Evolutionary conservation across 2,329 filamentous ascomycete genomes (phyloP).

Genomic region (Salinomyces thailandicus): DNA sequence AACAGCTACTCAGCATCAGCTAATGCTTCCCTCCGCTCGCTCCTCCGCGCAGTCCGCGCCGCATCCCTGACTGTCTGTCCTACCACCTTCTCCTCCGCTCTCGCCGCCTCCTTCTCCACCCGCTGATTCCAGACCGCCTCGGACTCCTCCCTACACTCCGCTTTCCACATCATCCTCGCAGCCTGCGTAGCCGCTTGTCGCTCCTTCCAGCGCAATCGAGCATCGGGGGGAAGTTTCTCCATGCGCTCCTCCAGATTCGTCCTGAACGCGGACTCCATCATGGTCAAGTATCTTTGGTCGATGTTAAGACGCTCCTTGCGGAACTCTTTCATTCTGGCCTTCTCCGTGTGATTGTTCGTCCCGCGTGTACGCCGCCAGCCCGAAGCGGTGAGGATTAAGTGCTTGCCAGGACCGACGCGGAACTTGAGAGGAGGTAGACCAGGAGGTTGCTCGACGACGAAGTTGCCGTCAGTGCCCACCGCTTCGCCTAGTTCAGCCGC

Average conservation of each 20-base stretch:
- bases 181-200: not conserved
- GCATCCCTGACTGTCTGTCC: too few relatives aligned
- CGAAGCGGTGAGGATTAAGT: constrained; percentile 20
- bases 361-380: constrained; percentile 20
- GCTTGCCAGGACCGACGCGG: constrained; percentile 20
- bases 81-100: not conserved
- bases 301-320: too few relatives aligned
- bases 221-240: not conserved
- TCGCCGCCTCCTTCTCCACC: not conserved
- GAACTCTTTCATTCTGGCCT: not conserved
- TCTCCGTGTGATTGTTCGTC: not conserved
- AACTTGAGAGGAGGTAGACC: constrained; percentile 20
- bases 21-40: not conserved
- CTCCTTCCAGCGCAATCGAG: not conserved
- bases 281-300: not conserved
- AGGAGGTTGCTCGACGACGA: constrained; percentile 17
- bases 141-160: not conserved
- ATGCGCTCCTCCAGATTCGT: not conserved
- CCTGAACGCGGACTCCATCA: not conserved
- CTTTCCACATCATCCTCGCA: not conserved
- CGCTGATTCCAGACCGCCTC: not conserved
- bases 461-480: constrained; percentile 18
- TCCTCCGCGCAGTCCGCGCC: too few relatives aligned
- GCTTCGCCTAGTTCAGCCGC: constrained; percentile 12
- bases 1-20: too few relatives aligned